Base-by-base conservation (phyloP, 139 green algal genomes). In the Tetraselmis striata region DNA sequence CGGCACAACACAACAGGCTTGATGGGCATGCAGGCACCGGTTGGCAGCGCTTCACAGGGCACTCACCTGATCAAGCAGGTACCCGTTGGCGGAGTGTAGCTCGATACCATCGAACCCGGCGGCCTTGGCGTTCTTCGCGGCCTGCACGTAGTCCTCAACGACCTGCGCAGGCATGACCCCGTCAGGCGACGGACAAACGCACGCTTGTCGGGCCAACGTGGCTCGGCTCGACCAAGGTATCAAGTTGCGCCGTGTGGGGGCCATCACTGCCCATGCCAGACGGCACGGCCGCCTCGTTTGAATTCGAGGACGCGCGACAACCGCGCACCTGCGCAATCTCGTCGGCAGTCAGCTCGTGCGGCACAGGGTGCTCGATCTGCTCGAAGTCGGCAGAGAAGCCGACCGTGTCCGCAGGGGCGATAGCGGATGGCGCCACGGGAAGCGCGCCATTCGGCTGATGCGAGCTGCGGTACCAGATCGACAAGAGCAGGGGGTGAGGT, bases 401-500 rank as follows among this genome's bases (percentile, higher is more conserved):
- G 74, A 29, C 32, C n/a, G 28, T n/a, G 76, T 30, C 59, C 29
- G 31, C 28, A n/a, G 83, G 27, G 30, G 85, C 45, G 30, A 90
- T 83, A 29, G 85, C 81, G 29, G 92, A 93, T 23, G 90, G 84
- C 32, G 85, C 85, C n/a, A 96, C 29, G 1, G 93, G 93, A 18
- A 82, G 25, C 2, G 76, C 74, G 59, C 85, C 85, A 77, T 90
- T 83, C 29, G 89, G 86, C 88, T 93, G 89, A 77, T 92, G 92
- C 76, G 79, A 75, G 78, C 25, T 32, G 77, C 18, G 77, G 77
- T n/a, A n/a, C n/a, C n/a, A n/a, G n/a, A n/a, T n/a, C n/a, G n/a
- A n/a, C n/a, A n/a, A n/a, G n/a, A n/a, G n/a, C n/a, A n/a, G n/a
- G n/a, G n/a, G n/a, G n/a, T n/a, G n/a, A n/a, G n/a, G n/a, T n/a